Percentiles rank a stretch among this genome's conserved stretches.
Evolutionary conservation across 768 basidiomycete genomes (phyloP).

Genomic region (Boletus pseudo-olivaceus): DNA sequence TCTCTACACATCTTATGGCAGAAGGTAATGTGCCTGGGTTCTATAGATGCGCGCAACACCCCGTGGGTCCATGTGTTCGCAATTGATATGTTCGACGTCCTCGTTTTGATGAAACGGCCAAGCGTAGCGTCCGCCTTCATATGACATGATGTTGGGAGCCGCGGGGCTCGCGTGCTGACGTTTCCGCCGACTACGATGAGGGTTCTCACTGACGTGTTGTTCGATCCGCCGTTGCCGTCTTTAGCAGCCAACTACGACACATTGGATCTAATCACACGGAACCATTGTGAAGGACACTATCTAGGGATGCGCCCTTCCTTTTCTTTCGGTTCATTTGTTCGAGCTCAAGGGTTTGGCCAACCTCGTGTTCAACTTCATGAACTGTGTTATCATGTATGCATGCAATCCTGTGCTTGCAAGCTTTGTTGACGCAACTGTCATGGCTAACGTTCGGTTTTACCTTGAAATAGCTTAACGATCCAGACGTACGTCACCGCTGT

Average conservation of each 20-base stretch:
- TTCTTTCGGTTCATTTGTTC: slow-evolving; percentile 5
- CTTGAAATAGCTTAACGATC: slow-evolving; percentile 16
- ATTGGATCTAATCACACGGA: slow-evolving; percentile 9
- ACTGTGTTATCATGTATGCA: slow-evolving; percentile 11
- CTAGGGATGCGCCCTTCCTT: slow-evolving; percentile 2
- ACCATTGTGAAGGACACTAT: slow-evolving; percentile 6
- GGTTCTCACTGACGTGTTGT: background rate
- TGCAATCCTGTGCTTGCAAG: slow-evolving; percentile 15
- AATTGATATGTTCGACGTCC: slow-evolving; percentile 9
- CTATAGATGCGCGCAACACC: slow-evolving; percentile 9
- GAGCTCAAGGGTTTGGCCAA: slow-evolving; percentile 9
- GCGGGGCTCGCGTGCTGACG: slow-evolving; percentile 2
- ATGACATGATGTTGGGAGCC: background rate
- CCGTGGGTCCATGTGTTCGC: slow-evolving; percentile 10
- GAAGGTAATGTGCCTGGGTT: slow-evolving; percentile 16
- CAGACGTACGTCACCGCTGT: slow-evolving; percentile 30
- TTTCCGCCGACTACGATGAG: background rate
- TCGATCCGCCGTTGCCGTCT: slow-evolving; percentile 3
- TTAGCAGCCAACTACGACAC: background rate
- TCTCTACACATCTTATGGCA: slow-evolving; percentile 16
- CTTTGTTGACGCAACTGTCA: slow-evolving; percentile 6
- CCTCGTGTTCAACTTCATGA: slow-evolving; percentile 25
- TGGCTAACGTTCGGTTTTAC: slow-evolving; percentile 23
- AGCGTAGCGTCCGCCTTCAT: background rate
- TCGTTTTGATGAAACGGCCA: slow-evolving; percentile 22